These are phyloP conservation scores for Aspergillus sp. DNA, from an alignment of 2,329 filamentous ascomycete species.

Conservation along the genomic window DNA sequence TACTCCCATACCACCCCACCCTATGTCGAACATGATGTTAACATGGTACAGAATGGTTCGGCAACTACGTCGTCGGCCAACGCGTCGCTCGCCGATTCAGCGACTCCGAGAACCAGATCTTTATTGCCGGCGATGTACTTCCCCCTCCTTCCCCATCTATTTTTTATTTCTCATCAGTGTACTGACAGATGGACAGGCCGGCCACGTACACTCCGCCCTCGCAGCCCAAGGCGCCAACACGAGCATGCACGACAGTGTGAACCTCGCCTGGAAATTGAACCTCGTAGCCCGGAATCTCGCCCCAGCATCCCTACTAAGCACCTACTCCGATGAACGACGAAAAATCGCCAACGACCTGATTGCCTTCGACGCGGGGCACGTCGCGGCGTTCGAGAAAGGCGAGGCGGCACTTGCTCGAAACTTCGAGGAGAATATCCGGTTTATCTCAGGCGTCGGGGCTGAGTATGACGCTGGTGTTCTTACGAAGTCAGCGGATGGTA, in stretches of 20 bases:
- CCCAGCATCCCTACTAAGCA: conserved; percentile 24
- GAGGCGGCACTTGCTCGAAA: conserved; percentile 67
- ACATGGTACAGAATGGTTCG: conserved; percentile 46
- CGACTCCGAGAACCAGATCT: conserved; percentile 45
- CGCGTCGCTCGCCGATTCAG: conserved; percentile 50
- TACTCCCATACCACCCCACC: too few species aligned
- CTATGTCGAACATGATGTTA: too few species aligned
- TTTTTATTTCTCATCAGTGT: too few species aligned
- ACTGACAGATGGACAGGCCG: conserved; percentile 20
- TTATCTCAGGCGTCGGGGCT: conserved; percentile 72
- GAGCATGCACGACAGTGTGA: conserved; percentile 40
- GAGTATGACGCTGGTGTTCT: conserved; percentile 62
- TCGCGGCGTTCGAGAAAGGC: conserved; percentile 58
- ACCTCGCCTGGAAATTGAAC: conserved; percentile 40
- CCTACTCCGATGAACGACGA: conserved; percentile 34
- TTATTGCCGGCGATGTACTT: conserved; percentile 52
- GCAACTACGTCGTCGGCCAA: conserved; percentile 54
- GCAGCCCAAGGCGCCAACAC: conserved; percentile 40
- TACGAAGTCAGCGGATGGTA: conserved; percentile 54
- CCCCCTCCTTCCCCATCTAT: neutral
- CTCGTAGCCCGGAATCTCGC: conserved; percentile 29
- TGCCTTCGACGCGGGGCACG: conserved; percentile 45
- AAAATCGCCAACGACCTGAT: conserved; percentile 36
- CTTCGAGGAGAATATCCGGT: conserved; percentile 69
- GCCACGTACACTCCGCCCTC: conserved; percentile 34